Conservation (phyloP, 768 basidiomycete genomes). For the Boletellus emodensis region DNA sequence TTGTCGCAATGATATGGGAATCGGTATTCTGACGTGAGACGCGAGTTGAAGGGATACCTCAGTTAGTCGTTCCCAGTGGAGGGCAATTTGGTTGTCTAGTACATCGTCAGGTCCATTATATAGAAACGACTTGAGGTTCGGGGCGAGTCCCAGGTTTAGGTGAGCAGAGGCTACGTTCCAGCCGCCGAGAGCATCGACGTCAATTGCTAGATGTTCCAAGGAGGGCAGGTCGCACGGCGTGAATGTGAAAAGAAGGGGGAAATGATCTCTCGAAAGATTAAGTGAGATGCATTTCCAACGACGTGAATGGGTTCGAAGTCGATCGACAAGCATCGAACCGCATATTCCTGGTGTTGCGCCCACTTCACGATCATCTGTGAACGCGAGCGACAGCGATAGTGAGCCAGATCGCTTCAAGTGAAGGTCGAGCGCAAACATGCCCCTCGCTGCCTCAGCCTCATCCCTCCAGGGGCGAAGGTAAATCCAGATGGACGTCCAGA, state of each 20-base stretch:
- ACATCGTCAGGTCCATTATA: conserved; percentile 1
- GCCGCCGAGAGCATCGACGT: background rate
- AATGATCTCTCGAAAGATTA: conserved; percentile 5
- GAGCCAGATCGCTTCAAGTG: conserved; percentile 9
- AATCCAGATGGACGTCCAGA: conserved; percentile 22
- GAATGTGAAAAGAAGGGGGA: conserved; percentile 10
- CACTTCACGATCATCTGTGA: conserved; percentile 10
- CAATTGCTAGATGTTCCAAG: conserved; percentile 11
- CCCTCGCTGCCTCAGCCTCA: background rate
- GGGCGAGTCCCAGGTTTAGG: conserved; percentile 6
- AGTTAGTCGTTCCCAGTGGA: conserved; percentile 11
- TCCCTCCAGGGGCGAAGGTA: conserved; percentile 1
- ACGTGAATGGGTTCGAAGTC: conserved; percentile 10
- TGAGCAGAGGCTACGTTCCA: background rate
- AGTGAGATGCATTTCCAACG: conserved; percentile 17
- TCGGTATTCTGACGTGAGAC: background rate
- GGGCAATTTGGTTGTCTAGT: background rate
- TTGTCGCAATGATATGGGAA: background rate
- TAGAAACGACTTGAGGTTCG: conserved; percentile 15
- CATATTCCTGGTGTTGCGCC: background rate
- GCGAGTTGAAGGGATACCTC: conserved; percentile 13
- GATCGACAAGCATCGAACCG: conserved; percentile 10
- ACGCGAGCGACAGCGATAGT: conserved; percentile 16
- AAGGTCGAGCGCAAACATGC: background rate
- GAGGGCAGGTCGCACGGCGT: conserved; percentile 10